A percentile compares a stretch with the other conserved stretches of the same genome.
Conservation (phyloP, 1,139 yeast genomes). For the Taphrina flavorubra region DNA sequence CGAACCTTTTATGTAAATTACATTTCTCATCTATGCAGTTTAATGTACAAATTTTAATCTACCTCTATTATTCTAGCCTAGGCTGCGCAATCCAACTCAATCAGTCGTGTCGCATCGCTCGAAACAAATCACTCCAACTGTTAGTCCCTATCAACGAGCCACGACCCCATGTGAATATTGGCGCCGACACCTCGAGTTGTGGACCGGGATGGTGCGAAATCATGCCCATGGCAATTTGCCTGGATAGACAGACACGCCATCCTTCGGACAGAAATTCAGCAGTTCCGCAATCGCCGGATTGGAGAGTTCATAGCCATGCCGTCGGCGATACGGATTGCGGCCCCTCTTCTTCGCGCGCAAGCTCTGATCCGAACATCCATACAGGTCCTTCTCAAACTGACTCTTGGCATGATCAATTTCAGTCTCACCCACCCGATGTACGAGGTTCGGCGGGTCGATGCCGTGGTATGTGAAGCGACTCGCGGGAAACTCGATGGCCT, state of each 20-base stretch:
- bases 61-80: no score
- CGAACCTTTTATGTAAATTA: no score
- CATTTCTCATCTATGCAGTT: no score
- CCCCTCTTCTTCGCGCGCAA: slow-evolving; percentile 55
- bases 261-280: slow-evolving; percentile 27
- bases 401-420: slow-evolving; percentile 64
- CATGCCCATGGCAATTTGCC: slow-evolving; percentile 26
- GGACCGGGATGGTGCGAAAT: not conserved
- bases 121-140: no score
- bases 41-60: no score
- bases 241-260: slow-evolving; percentile 7
- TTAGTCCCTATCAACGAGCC: no score
- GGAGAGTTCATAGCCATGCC: slow-evolving; percentile 54
- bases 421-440: slow-evolving; percentile 53
- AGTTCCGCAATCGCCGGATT: slow-evolving; percentile 21
- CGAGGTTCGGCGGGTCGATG: slow-evolving; percentile 55
- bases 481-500: slow-evolving; percentile 56
- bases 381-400: slow-evolving; percentile 66
- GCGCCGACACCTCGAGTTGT: no score
- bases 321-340: slow-evolving; percentile 67
- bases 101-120: no score
- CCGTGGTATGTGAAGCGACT: slow-evolving; percentile 61
- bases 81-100: no score
- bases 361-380: slow-evolving; percentile 59
- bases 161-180: no score